These are phyloP conservation scores for Calycina marina DNA, from an alignment of 2,329 filamentous ascomycete genomes.

Conservation along the genomic window DNA sequence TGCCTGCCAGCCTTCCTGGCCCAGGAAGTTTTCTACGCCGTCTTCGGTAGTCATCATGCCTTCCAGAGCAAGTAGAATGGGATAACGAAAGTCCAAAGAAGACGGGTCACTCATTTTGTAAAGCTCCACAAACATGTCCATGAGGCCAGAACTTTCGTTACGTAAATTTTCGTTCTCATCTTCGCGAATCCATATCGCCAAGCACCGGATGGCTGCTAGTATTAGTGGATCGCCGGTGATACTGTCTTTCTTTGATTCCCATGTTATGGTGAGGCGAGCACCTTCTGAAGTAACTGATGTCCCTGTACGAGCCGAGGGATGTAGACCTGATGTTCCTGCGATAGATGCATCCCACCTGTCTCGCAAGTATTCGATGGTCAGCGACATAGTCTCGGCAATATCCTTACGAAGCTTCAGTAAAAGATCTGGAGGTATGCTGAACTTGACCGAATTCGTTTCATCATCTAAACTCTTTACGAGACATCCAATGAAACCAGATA, in stretches of 20 bases:
- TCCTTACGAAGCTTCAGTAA: constrained; percentile 45
- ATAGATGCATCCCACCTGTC: constrained; percentile 55
- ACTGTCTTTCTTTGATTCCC: constrained; percentile 38
- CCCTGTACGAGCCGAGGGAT: constrained; percentile 37
- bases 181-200: constrained; percentile 55
- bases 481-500: constrained; percentile 43
- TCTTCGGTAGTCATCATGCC: constrained; percentile 35
- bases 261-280: constrained; percentile 33
- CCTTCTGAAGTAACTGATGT: constrained; percentile 31
- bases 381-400: constrained; percentile 47
- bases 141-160: constrained; percentile 33
- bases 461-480: constrained; percentile 40
- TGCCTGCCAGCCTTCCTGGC: constrained; percentile 37
- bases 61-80: constrained; percentile 44
- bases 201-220: constrained; percentile 38
- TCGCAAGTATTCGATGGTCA: constrained; percentile 49
- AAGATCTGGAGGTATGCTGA: constrained; percentile 37
- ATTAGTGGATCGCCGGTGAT: constrained; percentile 40
- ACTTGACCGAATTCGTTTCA: constrained; percentile 18
- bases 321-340: constrained; percentile 46
- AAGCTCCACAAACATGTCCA: constrained; percentile 49
- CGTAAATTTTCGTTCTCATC: constrained; percentile 47
- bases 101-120: constrained; percentile 28
- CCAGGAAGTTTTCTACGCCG: constrained; percentile 26
- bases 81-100: constrained; percentile 37